phyloP scores from a whole-genome alignment of 164 flowering plant genomes.

The Piper longum region DNA sequence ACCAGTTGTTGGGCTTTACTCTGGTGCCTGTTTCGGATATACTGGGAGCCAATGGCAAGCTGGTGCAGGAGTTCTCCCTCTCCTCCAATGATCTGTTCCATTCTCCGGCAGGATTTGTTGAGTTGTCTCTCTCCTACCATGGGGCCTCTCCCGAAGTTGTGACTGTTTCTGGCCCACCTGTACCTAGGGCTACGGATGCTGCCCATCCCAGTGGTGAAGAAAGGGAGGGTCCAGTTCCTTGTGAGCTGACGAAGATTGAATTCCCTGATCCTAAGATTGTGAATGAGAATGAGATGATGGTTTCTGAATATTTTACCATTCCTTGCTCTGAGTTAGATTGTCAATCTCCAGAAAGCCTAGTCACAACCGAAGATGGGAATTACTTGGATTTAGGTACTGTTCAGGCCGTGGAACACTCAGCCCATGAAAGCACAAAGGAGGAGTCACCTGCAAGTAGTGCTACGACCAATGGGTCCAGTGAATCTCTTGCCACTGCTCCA shows the following conservation, averaged over 20 bases:
- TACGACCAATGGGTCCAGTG: conserved; percentile 36
- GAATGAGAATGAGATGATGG: conserved; percentile 77
- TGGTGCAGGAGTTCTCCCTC: conserved; percentile 69
- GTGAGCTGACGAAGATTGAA: conserved; percentile 56
- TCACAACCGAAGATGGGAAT: conserved; percentile 32
- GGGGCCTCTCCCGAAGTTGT: conserved; percentile 72
- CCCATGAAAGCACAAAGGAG: conserved; percentile 17
- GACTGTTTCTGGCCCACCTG: conserved; percentile 24
- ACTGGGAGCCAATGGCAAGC: conserved; percentile 37
- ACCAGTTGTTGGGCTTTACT: too few relatives aligned
- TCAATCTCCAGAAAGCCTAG: conserved; percentile 38
- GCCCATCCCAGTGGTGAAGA: conserved; percentile 20
- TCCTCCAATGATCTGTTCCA: conserved; percentile 91
- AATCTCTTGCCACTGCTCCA: conserved; percentile 31
- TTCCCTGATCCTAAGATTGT: conserved; percentile 10
- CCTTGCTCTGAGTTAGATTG: conserved; percentile 31
- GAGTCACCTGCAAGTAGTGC: conserved; percentile 61
- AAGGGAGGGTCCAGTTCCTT: conserved; percentile 17
- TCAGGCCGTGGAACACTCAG: conserved; percentile 28
- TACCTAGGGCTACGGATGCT: conserved; percentile 11
- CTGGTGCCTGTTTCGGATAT: conserved; percentile 67
- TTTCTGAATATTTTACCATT: conserved; percentile 58
- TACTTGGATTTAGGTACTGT: conserved; percentile 17
- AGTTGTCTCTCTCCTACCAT: conserved; percentile 44
- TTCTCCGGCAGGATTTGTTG: conserved; percentile 88